Percentiles rank a stretch among this genome's conserved stretches.
Conservation (phyloP, 2,329 filamentous ascomycete species). For the Rhexocercosporidium sp. region DNA sequence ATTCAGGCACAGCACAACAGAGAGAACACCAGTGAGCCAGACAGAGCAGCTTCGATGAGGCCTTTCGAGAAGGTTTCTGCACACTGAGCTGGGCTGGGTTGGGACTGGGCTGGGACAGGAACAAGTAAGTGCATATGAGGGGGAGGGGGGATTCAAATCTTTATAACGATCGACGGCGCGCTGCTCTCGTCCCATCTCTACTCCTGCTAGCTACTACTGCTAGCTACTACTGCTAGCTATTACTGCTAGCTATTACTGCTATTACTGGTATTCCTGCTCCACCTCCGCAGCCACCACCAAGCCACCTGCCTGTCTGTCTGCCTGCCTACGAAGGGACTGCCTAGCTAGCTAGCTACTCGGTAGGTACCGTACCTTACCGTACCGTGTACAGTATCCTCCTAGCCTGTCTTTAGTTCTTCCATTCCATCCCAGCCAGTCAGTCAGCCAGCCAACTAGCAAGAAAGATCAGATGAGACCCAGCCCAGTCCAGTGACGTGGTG, state of each 20-base stretch:
- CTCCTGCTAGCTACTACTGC: no score
- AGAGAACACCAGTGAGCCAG: background rate
- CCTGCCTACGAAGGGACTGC: no score
- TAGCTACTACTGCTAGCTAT: no score
- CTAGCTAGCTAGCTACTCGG: no score
- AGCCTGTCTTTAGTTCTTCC: background rate
- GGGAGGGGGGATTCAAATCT: background rate
- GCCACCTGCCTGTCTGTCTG: no score
- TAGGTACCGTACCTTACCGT: no score
- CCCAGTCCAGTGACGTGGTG: background rate
- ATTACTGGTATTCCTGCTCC: background rate
- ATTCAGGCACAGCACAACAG: background rate
- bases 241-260: no score
- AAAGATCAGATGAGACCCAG: background rate
- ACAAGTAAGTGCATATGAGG: background rate
- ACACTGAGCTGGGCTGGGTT: no score
- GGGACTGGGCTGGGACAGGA: background rate
- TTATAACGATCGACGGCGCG: background rate
- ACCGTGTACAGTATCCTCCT: background rate
- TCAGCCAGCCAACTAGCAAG: no score
- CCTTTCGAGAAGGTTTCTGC: conserved; percentile 7
- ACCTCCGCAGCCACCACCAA: no score
- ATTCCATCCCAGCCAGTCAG: no score
- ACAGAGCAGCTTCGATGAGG: conserved; percentile 5
- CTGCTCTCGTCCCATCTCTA: background rate